phyloP scores from a whole-genome alignment of 176 grass and related monocot genomes.

The Lolium perenne region DNA sequence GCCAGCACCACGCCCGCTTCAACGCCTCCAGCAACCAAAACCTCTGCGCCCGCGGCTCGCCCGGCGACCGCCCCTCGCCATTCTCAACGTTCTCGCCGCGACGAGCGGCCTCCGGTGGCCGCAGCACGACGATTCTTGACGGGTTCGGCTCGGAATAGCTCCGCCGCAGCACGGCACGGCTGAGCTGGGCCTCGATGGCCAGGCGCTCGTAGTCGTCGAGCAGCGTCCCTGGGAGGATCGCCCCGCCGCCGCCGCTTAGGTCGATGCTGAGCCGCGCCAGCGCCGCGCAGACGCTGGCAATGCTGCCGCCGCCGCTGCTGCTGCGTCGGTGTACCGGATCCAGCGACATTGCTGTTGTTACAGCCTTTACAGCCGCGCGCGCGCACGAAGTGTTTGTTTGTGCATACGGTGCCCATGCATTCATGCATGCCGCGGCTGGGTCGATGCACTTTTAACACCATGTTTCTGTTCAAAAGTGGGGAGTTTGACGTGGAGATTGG shows the following conservation, averaged over 20 bases:
- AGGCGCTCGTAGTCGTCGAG: constrained; percentile 64
- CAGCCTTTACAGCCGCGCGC: not conserved
- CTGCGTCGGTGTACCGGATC: not conserved
- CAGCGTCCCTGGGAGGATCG: constrained; percentile 30
- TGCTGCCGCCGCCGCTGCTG: not conserved
- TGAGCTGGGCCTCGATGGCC: constrained; percentile 57
- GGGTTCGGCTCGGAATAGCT: constrained; percentile 64
- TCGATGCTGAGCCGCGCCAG: constrained; percentile 40
- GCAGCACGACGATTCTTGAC: constrained; percentile 1
- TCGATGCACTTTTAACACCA: constrained; percentile 34
- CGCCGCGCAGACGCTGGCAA: not conserved
- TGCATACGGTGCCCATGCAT: not conserved
- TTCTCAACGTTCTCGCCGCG: not conserved
- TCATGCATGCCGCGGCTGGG: not conserved
- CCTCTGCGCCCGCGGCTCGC: constrained; percentile 1
- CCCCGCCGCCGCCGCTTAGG: constrained; percentile 24
- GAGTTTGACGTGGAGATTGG: constrained; percentile 45
- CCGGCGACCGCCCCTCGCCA: not conserved
- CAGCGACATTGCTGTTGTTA: constrained; percentile 6
- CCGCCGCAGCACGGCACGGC: constrained; percentile 51
- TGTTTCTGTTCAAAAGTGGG: constrained; percentile 13
- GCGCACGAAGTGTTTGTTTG: not conserved
- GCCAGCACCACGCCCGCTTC: constrained; percentile 24
- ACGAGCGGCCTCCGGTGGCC: not conserved
- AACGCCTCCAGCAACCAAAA: constrained; percentile 24